Percentiles rank a stretch among this genome's conserved stretches.
Evolutionary conservation across 495 filamentous ascomycete genomes (phyloP).

Genomic region (Aspergillus biplanus): DNA sequence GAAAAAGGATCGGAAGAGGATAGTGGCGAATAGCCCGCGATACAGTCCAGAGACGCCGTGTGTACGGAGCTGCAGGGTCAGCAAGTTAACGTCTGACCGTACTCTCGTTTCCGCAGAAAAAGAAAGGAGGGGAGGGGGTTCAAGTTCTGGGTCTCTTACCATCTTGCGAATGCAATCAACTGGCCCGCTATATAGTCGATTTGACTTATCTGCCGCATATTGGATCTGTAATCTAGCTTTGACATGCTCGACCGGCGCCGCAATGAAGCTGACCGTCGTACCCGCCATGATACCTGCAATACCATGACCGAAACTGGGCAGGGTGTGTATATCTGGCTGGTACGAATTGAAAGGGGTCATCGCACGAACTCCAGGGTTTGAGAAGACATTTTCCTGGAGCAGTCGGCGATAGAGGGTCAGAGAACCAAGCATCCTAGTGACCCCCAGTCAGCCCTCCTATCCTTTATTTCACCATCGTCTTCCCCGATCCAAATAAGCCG

Average conservation of each 20-base stretch:
- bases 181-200: constrained; percentile 81
- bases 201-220: constrained; percentile 73
- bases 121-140: too few species aligned
- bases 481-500: too few species aligned
- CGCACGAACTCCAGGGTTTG: constrained; percentile 50
- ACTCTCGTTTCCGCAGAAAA: neutral
- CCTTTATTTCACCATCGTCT: neutral
- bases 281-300: constrained; percentile 87
- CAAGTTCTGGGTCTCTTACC: constrained; percentile 35
- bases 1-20: constrained; percentile 90
- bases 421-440: constrained; percentile 79
- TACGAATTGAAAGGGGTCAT: constrained; percentile 38
- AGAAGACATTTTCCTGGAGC: constrained; percentile 78
- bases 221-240: constrained; percentile 94
- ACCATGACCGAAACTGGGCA: constrained; percentile 81
- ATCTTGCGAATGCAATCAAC: constrained; percentile 80
- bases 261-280: constrained; percentile 87
- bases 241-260: constrained; percentile 92
- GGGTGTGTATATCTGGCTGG: constrained; percentile 42
- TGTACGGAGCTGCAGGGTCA: constrained; percentile 37
- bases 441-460: neutral
- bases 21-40: constrained; percentile 80
- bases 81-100: neutral
- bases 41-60: constrained; percentile 83
- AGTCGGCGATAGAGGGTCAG: constrained; percentile 85